Percentiles rank a stretch among this genome's conserved stretches.
Conservation (phyloP, 495 filamentous ascomycete genomes). For the Geopyxis carbonaria region DNA sequence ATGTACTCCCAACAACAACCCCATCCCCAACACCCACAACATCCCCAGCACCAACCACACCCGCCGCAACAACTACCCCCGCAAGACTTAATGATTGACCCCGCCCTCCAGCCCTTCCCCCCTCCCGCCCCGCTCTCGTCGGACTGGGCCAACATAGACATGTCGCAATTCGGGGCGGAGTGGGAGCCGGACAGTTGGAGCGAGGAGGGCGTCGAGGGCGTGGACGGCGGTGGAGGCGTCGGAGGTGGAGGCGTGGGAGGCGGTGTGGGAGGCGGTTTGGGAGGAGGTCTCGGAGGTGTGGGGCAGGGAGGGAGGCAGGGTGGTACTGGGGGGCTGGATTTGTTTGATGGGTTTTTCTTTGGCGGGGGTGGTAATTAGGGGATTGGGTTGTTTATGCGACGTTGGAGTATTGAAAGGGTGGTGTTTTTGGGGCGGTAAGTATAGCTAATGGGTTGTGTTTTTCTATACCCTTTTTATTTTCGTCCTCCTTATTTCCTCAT, state of each 20-base stretch:
- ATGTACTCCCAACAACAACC: slow-evolving; percentile 8
- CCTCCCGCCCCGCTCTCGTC: slow-evolving; percentile 1
- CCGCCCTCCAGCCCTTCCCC: slow-evolving; percentile 15
- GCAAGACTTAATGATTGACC: slow-evolving; percentile 21
- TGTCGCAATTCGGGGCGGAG: slow-evolving; percentile 16
- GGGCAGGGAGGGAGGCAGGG: slow-evolving; percentile 11
- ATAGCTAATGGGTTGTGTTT: too few species aligned
- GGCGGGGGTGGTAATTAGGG: slow-evolving; percentile 7
- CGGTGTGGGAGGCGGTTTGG: slow-evolving; percentile 15
- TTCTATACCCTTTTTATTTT: too few species aligned
- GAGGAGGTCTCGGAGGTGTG: slow-evolving; percentile 24
- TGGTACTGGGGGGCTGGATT: slow-evolving; percentile 40
- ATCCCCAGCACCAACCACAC: slow-evolving; percentile 18
- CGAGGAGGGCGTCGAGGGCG: slow-evolving; percentile 1
- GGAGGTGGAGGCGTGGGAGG: slow-evolving; percentile 11
- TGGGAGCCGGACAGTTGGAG: slow-evolving; percentile 7
- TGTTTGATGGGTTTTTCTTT: slow-evolving; percentile 46
- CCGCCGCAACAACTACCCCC: slow-evolving; percentile 2
- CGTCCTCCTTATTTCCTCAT: too few species aligned
- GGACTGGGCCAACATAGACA: slow-evolving; percentile 21
- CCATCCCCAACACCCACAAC: slow-evolving; percentile 5
- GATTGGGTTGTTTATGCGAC: slow-evolving; percentile 4
- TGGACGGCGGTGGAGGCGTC: slow-evolving; percentile 1
- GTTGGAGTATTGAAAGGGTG: slow-evolving; percentile 3
- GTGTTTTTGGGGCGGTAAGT: too few species aligned